Evolutionary conservation across 371 early-diverging fungal species (phyloP), one percentile per base, ranked within the genome.

Genomic region (Rhizopus stolonifer): DNA sequence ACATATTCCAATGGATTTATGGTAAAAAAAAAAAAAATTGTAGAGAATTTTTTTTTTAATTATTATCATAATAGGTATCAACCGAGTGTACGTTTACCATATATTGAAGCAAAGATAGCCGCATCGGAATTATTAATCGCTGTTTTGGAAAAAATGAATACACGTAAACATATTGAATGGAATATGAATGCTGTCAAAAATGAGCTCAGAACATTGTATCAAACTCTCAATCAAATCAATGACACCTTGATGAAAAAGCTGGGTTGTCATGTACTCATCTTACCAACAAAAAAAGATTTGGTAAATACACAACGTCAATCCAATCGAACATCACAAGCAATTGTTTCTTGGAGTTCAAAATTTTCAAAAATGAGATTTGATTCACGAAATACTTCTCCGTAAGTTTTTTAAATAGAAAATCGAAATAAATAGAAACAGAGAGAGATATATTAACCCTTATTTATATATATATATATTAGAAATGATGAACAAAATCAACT

Each of bases 1-100:
- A 3, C 59, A 68, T 59, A 48, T 58, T 5, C 72, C 72, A 3
- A 65, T 60, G 43, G 58, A 72, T 44, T 25, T 72, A 36, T 72
- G 72, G 72, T 65, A 63, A 7, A 29, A 10, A 29, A 7, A 29
- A 10, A 29, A 7, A 7, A 4, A 29, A 29, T 29, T 29, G 7
- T 4, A 29, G 4, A 7, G 31, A 47, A 10, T 18, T 11, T 0
- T 32, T 14, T 26, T 43, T 25, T 24, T 17, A 18, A 18, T 18
- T 31, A 15, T 26, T 50, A 36, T 15, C 2, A 17, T 11, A 46
- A 38, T 32, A 68, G 69, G 69, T 46, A 58, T 33, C 72, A 72
- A 40, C 17, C 72, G 22, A 57, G 58, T 47, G 45, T 65, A 8
- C 60, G 65, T 9, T 49, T 72, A 17, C 64, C 65, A 17, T 53